Conservation (phyloP, 192 early-diverging fungal genomes). For the Coemansia sp. region DNA sequence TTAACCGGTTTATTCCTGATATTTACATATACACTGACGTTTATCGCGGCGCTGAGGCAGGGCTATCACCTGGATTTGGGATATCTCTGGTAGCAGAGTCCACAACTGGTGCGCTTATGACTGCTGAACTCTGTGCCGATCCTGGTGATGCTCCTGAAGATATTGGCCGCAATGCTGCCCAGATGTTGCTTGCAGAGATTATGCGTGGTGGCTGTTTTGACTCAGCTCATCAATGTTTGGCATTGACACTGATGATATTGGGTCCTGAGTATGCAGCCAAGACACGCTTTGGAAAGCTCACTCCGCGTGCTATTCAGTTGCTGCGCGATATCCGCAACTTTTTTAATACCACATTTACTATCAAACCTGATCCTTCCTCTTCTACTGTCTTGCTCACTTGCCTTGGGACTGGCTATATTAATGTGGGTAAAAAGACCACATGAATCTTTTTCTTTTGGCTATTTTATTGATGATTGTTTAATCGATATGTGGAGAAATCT, state of each 20-base stretch:
- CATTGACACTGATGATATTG: conserved; percentile 81
- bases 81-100: conserved; percentile 90
- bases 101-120: conserved; percentile 77
- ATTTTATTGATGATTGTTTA: neutral
- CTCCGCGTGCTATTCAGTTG: conserved; percentile 90
- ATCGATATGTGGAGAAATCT: neutral
- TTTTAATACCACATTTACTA: conserved; percentile 91
- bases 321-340: conserved; percentile 87
- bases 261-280: conserved; percentile 93
- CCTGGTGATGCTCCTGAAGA: conserved; percentile 87
- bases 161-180: conserved; percentile 74
- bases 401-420: conserved; percentile 86
- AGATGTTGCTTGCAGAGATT: conserved; percentile 82
- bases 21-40: conserved; percentile 98
- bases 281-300: conserved; percentile 79
- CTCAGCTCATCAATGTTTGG: conserved; percentile 82
- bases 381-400: conserved; percentile 78
- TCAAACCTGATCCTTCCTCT: conserved; percentile 71
- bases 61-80: conserved; percentile 90
- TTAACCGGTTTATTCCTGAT: conserved; percentile 94
- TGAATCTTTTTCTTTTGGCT: neutral
- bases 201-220: conserved; percentile 88
- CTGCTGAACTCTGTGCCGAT: conserved; percentile 82
- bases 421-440: conserved; percentile 85
- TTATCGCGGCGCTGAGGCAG: conserved; percentile 93